Percentiles rank a stretch among this genome's conserved stretches.
Evolutionary conservation across 2,329 filamentous ascomycete species (phyloP).

Genomic region (Botrytis tulipae): DNA sequence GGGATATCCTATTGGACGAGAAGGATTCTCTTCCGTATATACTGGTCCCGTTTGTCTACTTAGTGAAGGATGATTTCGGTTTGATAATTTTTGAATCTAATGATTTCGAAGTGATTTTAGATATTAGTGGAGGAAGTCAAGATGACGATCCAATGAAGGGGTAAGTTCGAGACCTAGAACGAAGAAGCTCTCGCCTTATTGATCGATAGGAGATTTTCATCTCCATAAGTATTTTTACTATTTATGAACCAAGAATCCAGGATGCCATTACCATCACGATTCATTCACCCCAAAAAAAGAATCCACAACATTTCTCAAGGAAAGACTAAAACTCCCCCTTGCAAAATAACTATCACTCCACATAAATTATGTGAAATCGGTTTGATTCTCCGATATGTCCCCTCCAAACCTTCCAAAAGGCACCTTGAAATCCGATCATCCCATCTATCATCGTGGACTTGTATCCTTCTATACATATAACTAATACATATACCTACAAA

Average conservation of each 20-base stretch:
- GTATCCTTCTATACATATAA: background rate
- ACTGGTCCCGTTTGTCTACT: background rate
- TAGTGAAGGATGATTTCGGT: background rate
- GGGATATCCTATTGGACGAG: conserved; percentile 5
- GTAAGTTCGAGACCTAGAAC: background rate
- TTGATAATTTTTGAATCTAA: background rate
- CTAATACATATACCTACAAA: background rate
- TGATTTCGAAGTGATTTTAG: background rate
- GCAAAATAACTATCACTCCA: background rate
- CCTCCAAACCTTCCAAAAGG: background rate
- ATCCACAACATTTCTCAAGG: background rate
- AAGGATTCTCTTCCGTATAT: background rate
- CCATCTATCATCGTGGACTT: conserved; percentile 7
- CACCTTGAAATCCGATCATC: conserved; percentile 1
- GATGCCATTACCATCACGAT: background rate
- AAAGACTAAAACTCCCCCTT: background rate
- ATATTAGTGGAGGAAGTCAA: background rate
- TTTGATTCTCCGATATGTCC: conserved; percentile 1
- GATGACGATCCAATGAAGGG: conserved; percentile 6
- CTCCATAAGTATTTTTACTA: background rate
- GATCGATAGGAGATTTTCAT: conserved; percentile 1
- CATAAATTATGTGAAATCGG: background rate
- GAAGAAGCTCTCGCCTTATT: conserved; percentile 2
- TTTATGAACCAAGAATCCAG: background rate
- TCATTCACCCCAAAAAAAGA: background rate